Evolutionary conservation across 192 early-diverging fungal species (phyloP), one percentile per base, ranked within the genome.

Genomic region (Jimgerdemannia flammicorona): DNA sequence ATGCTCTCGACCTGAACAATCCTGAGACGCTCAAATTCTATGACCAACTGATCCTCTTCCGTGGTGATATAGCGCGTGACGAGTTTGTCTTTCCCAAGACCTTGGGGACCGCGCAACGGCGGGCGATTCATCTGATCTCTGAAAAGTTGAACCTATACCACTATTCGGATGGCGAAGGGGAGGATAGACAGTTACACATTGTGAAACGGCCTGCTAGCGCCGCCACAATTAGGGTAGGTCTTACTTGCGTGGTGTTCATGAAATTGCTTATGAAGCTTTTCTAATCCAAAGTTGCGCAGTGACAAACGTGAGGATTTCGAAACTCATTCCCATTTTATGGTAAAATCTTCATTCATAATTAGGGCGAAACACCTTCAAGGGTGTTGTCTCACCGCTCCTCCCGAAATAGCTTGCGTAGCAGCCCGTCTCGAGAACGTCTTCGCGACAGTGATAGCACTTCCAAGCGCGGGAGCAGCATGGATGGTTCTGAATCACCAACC

Each of bases 31-130:
- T 92, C 42, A 83, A 86, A 64, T 85, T 92, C 64, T 94, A 94
- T 79, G 91, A 92, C 44, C 86, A 89, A 70, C 78, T 94, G 70
- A 86, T 91, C 67, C 85, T 89, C 63, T 94, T 94, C 77, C 86
- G 91, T 78, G 88, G 90, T 77, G 89, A 92, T 77, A 86, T 89
- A 54, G 79, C 83, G 3, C 80, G 89, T 54, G 89, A 88, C 11
- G 89, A 91, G 77, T 85, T 94, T 65, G 84, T 88, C 70, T 91
- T 92, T 72, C 84, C 90, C 4, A 89, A 87, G 74, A 81, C 86
- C 42, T 77, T 90, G 40, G 86, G 85, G 73, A 75, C 85, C 29
- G 84, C 87, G 43, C 89, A 92, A 71, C 87, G 90, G 29, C 84
- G 88, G 74, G 84, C 85, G 54, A 76, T 90, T 71, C 89, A 89